phyloP scores from a whole-genome alignment of 257 asterid genomes.

The Fraxinus pennsylvanica region DNA sequence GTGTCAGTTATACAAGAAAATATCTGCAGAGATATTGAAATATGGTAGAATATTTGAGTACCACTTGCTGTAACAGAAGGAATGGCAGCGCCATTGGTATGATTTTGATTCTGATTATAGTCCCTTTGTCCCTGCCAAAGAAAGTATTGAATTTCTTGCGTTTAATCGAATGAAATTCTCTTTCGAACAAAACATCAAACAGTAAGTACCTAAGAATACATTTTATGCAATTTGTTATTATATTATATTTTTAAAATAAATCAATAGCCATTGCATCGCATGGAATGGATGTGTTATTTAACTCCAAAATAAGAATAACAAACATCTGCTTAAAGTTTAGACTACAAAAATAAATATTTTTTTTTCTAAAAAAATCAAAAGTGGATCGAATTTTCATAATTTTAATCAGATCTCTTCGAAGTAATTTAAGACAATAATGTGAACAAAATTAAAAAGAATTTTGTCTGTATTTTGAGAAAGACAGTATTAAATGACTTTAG shows the following conservation, averaged over 20 bases:
- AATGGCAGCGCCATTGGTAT: constrained; percentile 36
- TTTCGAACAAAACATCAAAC: background rate
- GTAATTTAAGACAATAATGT: too few relatives aligned
- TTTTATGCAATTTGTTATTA: too few relatives aligned
- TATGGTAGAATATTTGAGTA: constrained; percentile 16
- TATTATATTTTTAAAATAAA: too few relatives aligned
- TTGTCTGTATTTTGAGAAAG: too few relatives aligned
- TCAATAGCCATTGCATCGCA: too few relatives aligned
- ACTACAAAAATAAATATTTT: too few relatives aligned
- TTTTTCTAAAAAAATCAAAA: too few relatives aligned
- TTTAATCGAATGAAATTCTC: background rate
- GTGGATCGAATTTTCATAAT: background rate
- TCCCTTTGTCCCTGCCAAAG: constrained; percentile 53
- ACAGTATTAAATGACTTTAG: too few relatives aligned
- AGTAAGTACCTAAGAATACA: background rate
- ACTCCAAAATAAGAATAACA: too few relatives aligned
- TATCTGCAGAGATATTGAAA: background rate
- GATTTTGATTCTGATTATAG: constrained; percentile 35
- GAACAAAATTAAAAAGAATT: background rate
- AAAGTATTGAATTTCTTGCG: background rate
- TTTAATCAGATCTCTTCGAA: too few relatives aligned
- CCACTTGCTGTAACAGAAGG: constrained; percentile 67
- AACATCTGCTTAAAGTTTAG: background rate
- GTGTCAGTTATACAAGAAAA: background rate
- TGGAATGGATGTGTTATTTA: too few relatives aligned